phyloP scores from a whole-genome alignment of 805 yeast genomes.

The Clavispora vitiphila region DNA sequence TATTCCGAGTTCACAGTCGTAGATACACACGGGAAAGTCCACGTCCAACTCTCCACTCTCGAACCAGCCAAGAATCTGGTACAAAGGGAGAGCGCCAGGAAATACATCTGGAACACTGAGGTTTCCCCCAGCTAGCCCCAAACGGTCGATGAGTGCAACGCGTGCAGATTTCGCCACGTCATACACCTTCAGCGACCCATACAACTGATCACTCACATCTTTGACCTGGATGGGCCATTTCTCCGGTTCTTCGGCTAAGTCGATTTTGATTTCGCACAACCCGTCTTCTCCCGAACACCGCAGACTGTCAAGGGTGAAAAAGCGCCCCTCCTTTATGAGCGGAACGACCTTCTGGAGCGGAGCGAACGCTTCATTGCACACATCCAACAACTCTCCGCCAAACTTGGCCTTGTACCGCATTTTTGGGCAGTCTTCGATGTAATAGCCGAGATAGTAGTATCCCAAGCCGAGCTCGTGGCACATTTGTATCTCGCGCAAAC shows the following conservation, averaged over 20 bases:
- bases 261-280: constrained; percentile 4
- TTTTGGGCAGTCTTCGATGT: constrained; percentile 71
- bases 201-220: constrained; percentile 6
- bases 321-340: constrained; percentile 23
- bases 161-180: constrained; percentile 16
- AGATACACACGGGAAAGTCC: constrained; percentile 13
- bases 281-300: constrained; percentile 2
- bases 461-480: constrained; percentile 40
- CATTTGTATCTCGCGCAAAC: constrained; percentile 62
- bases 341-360: constrained; percentile 29
- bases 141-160: constrained; percentile 5
- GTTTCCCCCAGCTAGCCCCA: constrained; percentile 4
- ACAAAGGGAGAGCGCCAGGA: constrained; percentile 48
- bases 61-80: constrained; percentile 38
- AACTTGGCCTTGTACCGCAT: constrained; percentile 78
- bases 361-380: constrained; percentile 42
- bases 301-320: constrained; percentile 23
- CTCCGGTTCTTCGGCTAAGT: constrained; percentile 9
- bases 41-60: constrained; percentile 20
- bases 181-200: constrained; percentile 8
- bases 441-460: constrained; percentile 77
- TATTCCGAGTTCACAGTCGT: constrained; percentile 16
- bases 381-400: constrained; percentile 69
- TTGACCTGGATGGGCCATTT: constrained; percentile 6
- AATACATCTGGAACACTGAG: constrained; percentile 35